Evolutionary conservation across 1,139 yeast genomes (phyloP).

Genomic region (Casaregolazyma suthepensis): DNA sequence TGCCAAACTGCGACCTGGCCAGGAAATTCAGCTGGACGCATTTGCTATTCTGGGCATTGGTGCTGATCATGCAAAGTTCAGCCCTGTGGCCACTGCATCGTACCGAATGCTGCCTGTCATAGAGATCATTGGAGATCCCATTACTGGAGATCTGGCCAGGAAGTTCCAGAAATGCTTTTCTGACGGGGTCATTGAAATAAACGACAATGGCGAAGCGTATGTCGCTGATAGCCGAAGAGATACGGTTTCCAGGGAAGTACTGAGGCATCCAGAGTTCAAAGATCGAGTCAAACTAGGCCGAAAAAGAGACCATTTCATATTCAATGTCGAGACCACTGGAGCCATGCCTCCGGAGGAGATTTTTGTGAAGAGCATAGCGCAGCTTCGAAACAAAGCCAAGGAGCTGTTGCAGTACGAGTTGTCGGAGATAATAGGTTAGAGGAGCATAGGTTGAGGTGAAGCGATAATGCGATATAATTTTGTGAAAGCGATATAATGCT

Average conservation of each 20-base stretch:
- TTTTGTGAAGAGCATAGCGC: slow-evolving; percentile 80
- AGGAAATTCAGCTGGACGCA: slow-evolving; percentile 83
- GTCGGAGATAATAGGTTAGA: slow-evolving; percentile 1
- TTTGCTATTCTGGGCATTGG: slow-evolving; percentile 93
- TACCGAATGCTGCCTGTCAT: slow-evolving; percentile 92
- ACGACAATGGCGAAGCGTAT: slow-evolving; percentile 61
- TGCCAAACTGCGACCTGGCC: slow-evolving; percentile 94
- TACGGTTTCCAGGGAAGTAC: slow-evolving; percentile 93
- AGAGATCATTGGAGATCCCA: slow-evolving; percentile 57
- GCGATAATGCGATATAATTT: too few relatives aligned
- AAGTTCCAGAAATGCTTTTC: slow-evolving; percentile 89
- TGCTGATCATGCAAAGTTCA: slow-evolving; percentile 92
- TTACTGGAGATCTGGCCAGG: slow-evolving; percentile 67
- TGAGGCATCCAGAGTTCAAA: slow-evolving; percentile 85
- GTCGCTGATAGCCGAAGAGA: slow-evolving; percentile 88
- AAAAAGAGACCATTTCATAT: slow-evolving; percentile 84
- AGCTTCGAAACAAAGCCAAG: slow-evolving; percentile 79
- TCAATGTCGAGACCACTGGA: slow-evolving; percentile 90
- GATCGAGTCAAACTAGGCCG: slow-evolving; percentile 90
- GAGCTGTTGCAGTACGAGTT: slow-evolving; percentile 39
- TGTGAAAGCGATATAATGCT: too few relatives aligned
- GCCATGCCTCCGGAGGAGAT: slow-evolving; percentile 97
- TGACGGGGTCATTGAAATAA: slow-evolving; percentile 80
- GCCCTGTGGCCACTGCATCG: slow-evolving; percentile 97
- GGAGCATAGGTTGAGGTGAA: too few relatives aligned